Evolutionary conservation across 345 rosid species (phyloP).

Genomic region (Clarkia xantiana): DNA sequence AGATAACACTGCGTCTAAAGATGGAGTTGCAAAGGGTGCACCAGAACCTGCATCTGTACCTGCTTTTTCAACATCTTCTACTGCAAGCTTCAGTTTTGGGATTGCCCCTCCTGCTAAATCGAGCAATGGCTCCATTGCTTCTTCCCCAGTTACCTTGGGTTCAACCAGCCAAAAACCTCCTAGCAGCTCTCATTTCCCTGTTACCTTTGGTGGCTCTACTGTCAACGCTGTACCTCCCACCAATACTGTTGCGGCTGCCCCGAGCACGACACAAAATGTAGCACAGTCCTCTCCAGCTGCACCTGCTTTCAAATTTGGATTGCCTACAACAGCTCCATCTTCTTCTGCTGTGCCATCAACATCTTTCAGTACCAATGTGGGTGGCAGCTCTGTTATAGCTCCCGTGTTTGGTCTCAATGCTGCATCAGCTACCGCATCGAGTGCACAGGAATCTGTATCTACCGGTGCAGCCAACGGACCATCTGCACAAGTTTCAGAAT

Average conservation of each 20-base stretch:
- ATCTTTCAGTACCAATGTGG: constrained; percentile 26
- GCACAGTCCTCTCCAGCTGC: constrained; percentile 22
- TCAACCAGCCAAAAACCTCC: constrained; percentile 19
- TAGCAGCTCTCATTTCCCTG: constrained; percentile 11
- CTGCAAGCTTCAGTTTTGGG: constrained; percentile 34
- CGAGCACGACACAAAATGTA: constrained; percentile 15
- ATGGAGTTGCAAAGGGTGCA: constrained; percentile 9
- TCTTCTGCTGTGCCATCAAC: constrained; percentile 16
- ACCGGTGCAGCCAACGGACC: constrained; percentile 20
- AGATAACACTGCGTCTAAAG: constrained; percentile 16
- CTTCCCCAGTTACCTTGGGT: constrained; percentile 8
- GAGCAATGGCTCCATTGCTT: constrained; percentile 9
- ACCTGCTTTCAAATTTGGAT: constrained; percentile 29
- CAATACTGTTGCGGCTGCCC: constrained; percentile 2
- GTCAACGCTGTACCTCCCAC: constrained; percentile 2
- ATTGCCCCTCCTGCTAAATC: constrained; percentile 27
- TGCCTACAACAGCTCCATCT: constrained; percentile 23
- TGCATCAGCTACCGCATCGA: constrained; percentile 19
- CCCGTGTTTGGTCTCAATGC: constrained; percentile 38
- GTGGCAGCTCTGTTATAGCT: constrained; percentile 22
- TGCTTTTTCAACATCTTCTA: constrained; percentile 23
- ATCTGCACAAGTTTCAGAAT: constrained; percentile 15
- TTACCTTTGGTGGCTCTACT: constrained; percentile 7
- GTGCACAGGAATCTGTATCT: constrained; percentile 25
- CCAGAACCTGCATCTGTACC: constrained; percentile 18